Base-by-base conservation (phyloP, 305 asterid genomes). In the Fraxinus sp. region DNA sequence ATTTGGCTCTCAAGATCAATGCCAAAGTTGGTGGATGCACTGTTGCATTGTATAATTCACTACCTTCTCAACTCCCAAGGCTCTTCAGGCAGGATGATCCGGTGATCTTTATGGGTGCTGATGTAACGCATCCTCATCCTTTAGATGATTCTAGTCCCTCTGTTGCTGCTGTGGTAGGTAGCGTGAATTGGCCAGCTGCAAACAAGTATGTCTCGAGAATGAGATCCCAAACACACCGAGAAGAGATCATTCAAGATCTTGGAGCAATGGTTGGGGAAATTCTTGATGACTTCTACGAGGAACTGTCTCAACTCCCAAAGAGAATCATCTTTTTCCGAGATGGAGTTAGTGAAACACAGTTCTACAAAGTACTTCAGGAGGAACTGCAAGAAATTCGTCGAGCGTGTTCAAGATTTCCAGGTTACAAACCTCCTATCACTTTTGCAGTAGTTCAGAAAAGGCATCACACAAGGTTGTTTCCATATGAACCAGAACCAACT, bases 121-220 rank as follows among this genome's bases (percentile, higher is more conserved):
- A 95, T 46, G 99, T 95, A 5, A 94, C 99, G 0, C 99, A 95
- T 80, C 99, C 99, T 4, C 99, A 95, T 84, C 99, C 99, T 0
- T 79, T 91, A 14, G 99, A 96, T 44, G 99, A 96, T 85, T 86
- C 7, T 75, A 96, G 98, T 75, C 99, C 99, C 9, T 96, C 99
- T 0, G 88, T 96, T 22, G 98, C 99, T n/a, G 99, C 99, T 2
- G 97, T 95, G 0, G 99, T 95, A 5, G 99, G 99, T 0, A 96
- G 94, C 62, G 88, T 96, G 14, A 94, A 96, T 57, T 96, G 99
- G 99, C 99, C 99, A 0, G 93, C 92, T 0, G 91, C 99, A 5
- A 96, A 94, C 86, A 93, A 91, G 79, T 96, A 96, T 8, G 91
- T 91, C 4, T 93, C 99, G 4, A 83, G 98, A 76, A 96, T 96